Percentiles rank a stretch among this genome's conserved stretches.
Evolutionary conservation across 164 flowering plant genomes (phyloP).

Genomic region (Macadamia integrifolia): DNA sequence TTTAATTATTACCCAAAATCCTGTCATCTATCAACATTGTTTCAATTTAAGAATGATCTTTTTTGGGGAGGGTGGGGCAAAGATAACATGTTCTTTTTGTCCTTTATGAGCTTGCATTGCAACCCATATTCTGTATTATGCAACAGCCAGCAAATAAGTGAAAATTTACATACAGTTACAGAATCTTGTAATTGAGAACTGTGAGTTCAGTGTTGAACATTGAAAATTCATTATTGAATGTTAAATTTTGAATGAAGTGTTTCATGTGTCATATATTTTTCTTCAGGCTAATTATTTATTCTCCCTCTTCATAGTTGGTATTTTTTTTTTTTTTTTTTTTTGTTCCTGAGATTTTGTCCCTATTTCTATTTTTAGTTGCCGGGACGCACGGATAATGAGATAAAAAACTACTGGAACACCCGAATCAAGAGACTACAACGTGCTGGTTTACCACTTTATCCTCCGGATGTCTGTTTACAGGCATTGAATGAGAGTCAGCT

Average conservation of each 20-base stretch:
- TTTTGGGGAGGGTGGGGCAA: too few species aligned
- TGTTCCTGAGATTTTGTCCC: not conserved
- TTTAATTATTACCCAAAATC: too few species aligned
- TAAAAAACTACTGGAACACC: slow-evolving; percentile 97
- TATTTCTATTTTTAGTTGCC: slow-evolving; percentile 54
- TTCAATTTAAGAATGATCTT: too few species aligned
- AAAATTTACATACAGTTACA: too few species aligned
- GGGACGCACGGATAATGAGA: slow-evolving; percentile 98
- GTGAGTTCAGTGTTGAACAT: not conserved
- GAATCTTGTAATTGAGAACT: too few species aligned
- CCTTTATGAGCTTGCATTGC: too few species aligned
- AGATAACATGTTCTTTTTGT: too few species aligned
- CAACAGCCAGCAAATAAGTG: too few species aligned
- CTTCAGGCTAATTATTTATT: not conserved
- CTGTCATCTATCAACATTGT: too few species aligned
- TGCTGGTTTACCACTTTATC: slow-evolving; percentile 90
- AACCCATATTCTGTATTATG: too few species aligned
- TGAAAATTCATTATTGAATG: not conserved
- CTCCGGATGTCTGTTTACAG: slow-evolving; percentile 58
- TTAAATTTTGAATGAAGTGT: not conserved
- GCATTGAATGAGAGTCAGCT: slow-evolving; percentile 41
- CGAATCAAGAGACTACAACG: slow-evolving; percentile 84
- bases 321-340: not conserved
- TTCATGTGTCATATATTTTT: not conserved
- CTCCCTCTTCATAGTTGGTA: not conserved